A percentile compares a stretch with the other conserved stretches of the same genome.
phyloP scores from a whole-genome alignment of 179 eudicot genomes.

The Vitellaria paradoxa region DNA sequence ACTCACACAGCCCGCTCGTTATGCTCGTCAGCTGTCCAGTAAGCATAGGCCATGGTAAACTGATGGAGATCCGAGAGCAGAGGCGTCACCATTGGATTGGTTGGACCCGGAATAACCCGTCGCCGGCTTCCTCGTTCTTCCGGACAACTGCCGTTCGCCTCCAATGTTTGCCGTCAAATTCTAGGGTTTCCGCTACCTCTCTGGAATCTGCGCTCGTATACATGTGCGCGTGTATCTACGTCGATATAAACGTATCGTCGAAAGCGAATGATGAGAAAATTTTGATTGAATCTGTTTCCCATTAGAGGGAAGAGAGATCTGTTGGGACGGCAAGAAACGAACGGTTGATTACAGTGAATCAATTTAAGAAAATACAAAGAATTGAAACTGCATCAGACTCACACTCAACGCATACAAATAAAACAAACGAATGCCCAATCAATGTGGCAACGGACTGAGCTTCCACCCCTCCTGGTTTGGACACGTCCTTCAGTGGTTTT shows the following conservation, averaged over 20 bases:
- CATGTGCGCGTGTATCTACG: no score
- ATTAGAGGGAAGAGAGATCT: neutral
- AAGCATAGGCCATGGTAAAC: constrained; percentile 92
- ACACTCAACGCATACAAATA: no score
- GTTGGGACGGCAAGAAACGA: constrained; percentile 7
- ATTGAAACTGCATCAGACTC: no score
- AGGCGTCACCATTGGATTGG: constrained; percentile 94
- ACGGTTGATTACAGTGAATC: neutral
- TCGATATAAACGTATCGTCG: neutral
- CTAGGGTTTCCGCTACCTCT: constrained; percentile 11
- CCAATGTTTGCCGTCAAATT: constrained; percentile 23
- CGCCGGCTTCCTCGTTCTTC: neutral
- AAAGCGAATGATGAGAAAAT: neutral
- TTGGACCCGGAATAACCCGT: constrained; percentile 48
- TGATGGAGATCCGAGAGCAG: constrained; percentile 84
- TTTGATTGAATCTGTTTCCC: neutral
- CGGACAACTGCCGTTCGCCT: constrained; percentile 36
- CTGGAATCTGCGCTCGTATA: neutral
- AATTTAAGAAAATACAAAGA: no score
- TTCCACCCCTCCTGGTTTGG: no score
- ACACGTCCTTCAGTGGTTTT: no score
- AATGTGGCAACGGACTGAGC: no score
- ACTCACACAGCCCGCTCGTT: constrained; percentile 86
- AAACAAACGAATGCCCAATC: no score
- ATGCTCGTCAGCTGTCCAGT: constrained; percentile 95